Evolutionary conservation across 2,329 filamentous ascomycete species (phyloP).

Genomic region (Paramyrothecium sp.): DNA sequence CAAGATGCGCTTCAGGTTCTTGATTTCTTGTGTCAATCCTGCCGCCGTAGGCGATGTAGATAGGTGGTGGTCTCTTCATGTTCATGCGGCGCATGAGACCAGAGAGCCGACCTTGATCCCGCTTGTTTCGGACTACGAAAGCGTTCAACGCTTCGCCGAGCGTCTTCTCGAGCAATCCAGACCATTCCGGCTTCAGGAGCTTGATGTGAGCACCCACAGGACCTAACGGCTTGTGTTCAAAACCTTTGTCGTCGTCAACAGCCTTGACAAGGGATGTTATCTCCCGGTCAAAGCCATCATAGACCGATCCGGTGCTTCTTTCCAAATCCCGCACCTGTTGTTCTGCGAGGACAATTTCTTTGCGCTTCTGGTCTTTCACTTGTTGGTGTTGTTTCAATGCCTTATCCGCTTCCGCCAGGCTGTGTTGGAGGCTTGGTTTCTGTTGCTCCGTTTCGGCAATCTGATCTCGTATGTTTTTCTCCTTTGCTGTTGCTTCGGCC

Average conservation of each 20-base stretch:
- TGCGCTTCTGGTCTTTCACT: conserved; percentile 42
- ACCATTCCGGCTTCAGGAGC: conserved; percentile 79
- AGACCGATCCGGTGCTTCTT: conserved; percentile 53
- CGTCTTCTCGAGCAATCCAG: conserved; percentile 73
- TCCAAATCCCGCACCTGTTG: conserved; percentile 48
- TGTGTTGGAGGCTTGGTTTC: conserved; percentile 30
- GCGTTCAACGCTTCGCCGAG: conserved; percentile 69
- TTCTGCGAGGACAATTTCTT: conserved; percentile 54
- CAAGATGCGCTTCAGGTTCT: conserved; percentile 70
- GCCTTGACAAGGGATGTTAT: conserved; percentile 63
- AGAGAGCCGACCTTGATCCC: conserved; percentile 70
- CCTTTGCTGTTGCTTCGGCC: conserved; percentile 21
- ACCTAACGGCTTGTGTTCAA: conserved; percentile 72
- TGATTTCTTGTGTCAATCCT: conserved; percentile 38
- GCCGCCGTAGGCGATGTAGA: conserved; percentile 35
- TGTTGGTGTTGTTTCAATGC: conserved; percentile 26
- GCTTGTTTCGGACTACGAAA: conserved; percentile 78
- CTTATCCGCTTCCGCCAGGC: conserved; percentile 27
- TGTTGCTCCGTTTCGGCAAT: conserved; percentile 25
- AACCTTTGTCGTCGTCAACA: conserved; percentile 70
- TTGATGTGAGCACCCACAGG: conserved; percentile 79
- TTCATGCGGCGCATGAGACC: conserved; percentile 60
- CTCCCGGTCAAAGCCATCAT: conserved; percentile 62
- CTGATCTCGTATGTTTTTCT: conserved; percentile 21
- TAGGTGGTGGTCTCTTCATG: conserved; percentile 46